These are phyloP conservation scores for Phycomyces blakesleeanus DNA, from an alignment of 192 early-diverging fungal genomes.

Conservation along the genomic window DNA sequence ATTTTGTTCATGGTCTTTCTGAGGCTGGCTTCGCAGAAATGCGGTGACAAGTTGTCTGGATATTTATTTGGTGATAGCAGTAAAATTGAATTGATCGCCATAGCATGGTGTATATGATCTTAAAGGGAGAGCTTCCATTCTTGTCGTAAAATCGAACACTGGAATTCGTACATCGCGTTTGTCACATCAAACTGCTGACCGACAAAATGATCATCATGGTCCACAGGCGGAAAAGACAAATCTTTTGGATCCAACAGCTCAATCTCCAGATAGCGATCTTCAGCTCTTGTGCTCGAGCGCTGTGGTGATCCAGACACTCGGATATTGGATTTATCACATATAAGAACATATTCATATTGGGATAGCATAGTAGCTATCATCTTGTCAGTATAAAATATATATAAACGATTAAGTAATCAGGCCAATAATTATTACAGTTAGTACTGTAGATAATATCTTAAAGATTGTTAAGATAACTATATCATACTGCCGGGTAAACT, in stretches of 20 bases:
- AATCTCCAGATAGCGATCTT: neutral
- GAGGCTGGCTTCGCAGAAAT: neutral
- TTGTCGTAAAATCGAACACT: neutral
- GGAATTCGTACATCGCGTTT: neutral
- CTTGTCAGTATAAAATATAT: too few relatives aligned
- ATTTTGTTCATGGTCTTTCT: neutral
- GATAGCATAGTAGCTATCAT: too few relatives aligned
- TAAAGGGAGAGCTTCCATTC: constrained; percentile 5
- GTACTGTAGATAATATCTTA: too few relatives aligned
- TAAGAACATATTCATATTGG: too few relatives aligned
- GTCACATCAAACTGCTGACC: neutral
- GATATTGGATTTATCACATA: too few relatives aligned
- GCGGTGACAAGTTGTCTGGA: neutral
- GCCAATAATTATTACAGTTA: too few relatives aligned
- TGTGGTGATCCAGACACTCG: too few relatives aligned
- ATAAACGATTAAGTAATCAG: too few relatives aligned
- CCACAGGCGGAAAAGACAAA: neutral
- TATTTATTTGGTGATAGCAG: neutral
- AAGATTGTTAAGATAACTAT: too few relatives aligned
- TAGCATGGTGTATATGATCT: neutral
- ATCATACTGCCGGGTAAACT: too few relatives aligned
- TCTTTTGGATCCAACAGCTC: constrained; percentile 3
- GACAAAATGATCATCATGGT: neutral
- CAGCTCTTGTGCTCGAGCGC: constrained; percentile 8
- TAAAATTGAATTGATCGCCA: neutral